phyloP scores from a whole-genome alignment of 768 basidiomycete species.

The Saitozyma podzolica region DNA sequence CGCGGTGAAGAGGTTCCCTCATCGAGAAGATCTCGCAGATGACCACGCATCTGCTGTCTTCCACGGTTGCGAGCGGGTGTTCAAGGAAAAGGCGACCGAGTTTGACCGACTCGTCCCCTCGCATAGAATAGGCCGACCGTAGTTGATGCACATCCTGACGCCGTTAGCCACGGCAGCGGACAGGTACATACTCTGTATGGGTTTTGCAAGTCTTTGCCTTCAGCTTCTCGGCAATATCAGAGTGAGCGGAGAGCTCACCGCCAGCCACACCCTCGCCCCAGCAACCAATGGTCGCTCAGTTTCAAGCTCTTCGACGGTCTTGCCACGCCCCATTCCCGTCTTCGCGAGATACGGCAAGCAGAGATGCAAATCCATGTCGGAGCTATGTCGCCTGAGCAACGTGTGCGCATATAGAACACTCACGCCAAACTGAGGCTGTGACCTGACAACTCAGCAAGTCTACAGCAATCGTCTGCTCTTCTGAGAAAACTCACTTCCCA shows the following conservation, averaged over 20 bases:
- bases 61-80: conserved; percentile 9
- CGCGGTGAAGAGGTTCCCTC: background rate
- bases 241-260: background rate
- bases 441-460: background rate
- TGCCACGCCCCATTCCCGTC: conserved; percentile 17
- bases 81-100: conserved; percentile 6
- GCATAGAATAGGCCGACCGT: conserved; percentile 7
- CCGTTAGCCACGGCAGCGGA: too few relatives aligned
- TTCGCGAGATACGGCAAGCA: conserved; percentile 14
- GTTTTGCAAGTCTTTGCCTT: conserved; percentile 8
- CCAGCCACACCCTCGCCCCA: conserved; percentile 13
- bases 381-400: conserved; percentile 3
- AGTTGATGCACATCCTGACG: conserved; percentile 12
- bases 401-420: background rate
- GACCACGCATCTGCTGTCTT: conserved; percentile 13
- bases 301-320: conserved; percentile 9
- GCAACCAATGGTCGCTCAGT: conserved; percentile 9
- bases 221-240: background rate
- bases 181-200: conserved; percentile 5
- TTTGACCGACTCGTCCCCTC: conserved; percentile 5
- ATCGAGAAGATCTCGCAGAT: conserved; percentile 11
- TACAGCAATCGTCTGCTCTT: background rate
- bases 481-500: conserved; percentile 5
- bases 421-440: conserved; percentile 14
- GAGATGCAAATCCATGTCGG: conserved; percentile 14